These are phyloP conservation scores for Helenozyma rhizophorensis DNA, from an alignment of 805 yeast species.

Conservation along the genomic window DNA sequence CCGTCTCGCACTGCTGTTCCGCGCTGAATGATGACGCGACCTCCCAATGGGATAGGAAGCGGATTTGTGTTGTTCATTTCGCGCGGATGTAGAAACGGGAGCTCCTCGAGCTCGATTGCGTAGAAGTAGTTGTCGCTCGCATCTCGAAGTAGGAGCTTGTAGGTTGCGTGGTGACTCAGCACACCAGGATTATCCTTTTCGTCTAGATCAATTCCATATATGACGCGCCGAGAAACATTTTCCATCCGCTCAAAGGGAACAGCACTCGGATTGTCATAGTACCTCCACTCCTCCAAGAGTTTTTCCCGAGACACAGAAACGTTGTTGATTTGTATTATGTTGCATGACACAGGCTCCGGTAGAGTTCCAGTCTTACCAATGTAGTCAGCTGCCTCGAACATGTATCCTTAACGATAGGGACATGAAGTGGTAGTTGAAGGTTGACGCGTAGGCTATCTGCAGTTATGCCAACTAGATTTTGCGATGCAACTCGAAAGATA, in stretches of 20 bases:
- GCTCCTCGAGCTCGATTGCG: conserved; percentile 54
- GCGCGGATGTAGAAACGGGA: conserved; percentile 42
- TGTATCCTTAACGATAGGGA: no score
- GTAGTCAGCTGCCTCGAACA: conserved; percentile 9
- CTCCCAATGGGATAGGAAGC: conserved; percentile 46
- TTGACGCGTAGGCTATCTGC: no score
- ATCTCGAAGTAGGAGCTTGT: conserved; percentile 58
- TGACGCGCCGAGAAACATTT: conserved; percentile 45
- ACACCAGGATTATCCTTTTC: conserved; percentile 18
- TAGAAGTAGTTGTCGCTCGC: conserved; percentile 44
- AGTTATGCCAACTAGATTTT: no score
- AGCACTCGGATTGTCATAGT: conserved; percentile 51
- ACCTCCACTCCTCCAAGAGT: conserved; percentile 54
- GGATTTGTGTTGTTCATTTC: conserved; percentile 21
- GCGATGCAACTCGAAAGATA: no score
- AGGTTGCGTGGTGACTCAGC: conserved; percentile 21
- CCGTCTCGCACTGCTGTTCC: conserved; percentile 49
- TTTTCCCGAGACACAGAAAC: conserved; percentile 45
- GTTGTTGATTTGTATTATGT: conserved; percentile 54
- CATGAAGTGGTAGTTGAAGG: no score
- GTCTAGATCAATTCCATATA: conserved; percentile 33
- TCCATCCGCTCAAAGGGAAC: conserved; percentile 55
- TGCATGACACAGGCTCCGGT: conserved; percentile 37
- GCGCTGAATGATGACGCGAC: conserved; percentile 47
- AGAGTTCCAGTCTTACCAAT: conserved; percentile 6